Evolutionary conservation across 2,329 filamentous ascomycete genomes (phyloP), one percentile per base, ranked within the genome.

Genomic region (Polychaeton citri): DNA sequence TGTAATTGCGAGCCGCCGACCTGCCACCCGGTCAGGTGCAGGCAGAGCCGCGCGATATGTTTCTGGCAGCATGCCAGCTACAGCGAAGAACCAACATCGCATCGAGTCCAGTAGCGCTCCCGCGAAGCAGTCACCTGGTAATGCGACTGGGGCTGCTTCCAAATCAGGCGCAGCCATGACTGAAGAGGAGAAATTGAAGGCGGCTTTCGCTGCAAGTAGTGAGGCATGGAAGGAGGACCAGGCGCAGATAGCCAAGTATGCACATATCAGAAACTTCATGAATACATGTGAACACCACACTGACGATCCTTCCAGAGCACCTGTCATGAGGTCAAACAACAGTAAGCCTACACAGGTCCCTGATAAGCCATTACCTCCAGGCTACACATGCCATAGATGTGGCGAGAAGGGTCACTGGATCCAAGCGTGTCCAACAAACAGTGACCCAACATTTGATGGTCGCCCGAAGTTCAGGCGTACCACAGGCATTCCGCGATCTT

Each of bases 331-430:
- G 47, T 47, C 51, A 38, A 57, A 53, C 42, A 53, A 58, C 33
- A 90, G 90, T 54, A 71, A 74, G 3, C 68, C 72, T 38, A 82
- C 83, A 45, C 13, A 32, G 17, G 81, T 93, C 19, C 90, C 90
- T 3, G 87, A 93, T 49, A 87, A 94, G 53, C 85, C 90, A 32
- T 87, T 90, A 2, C 90, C 90, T 1, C 81, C 82, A 36, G 87
- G 87, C 36, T 98, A 98, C 59, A 80, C 95, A 42, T 98, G 90
- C 63, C 94, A 95, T 57, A 80, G 90, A 34, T 98, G 90, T 61
- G 82, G 86, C 42, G 81, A 95, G 59, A 95, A 95, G 64, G 90
- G 71, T 68, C 90, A 98, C 59, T 98, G 88, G 88, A 98, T 98
- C 43, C 88, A 96, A 63, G 75, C 84, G 35, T 98, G 90, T 54